These are phyloP conservation scores for Malus hybrid DNA, from an alignment of 331 rosid species.

Conservation along the genomic window DNA sequence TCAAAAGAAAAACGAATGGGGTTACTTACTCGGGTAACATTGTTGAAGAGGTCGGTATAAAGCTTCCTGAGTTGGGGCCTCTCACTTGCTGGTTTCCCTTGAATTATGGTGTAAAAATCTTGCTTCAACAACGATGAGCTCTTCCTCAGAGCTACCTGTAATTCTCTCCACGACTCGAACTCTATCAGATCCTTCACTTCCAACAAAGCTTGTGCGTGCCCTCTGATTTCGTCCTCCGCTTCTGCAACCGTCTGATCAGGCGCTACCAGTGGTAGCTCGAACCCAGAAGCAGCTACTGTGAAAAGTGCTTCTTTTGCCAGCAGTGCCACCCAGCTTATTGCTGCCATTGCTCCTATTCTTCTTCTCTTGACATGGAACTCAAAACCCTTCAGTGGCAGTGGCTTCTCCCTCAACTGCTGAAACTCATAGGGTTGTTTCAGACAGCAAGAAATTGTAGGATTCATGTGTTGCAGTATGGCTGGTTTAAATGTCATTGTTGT, in stretches of 20 bases:
- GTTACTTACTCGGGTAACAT: conserved; percentile 56
- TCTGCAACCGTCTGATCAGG: conserved; percentile 32
- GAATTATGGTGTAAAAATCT: conserved; percentile 59
- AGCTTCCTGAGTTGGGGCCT: conserved; percentile 63
- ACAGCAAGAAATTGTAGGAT: conserved; percentile 32
- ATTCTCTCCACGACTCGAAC: conserved; percentile 48
- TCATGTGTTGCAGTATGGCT: conserved; percentile 22
- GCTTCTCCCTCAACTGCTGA: conserved; percentile 1
- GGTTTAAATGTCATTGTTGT: conserved; percentile 10
- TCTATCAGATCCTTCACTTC: conserved; percentile 44
- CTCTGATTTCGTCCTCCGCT: conserved; percentile 37
- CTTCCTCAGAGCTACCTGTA: conserved; percentile 43
- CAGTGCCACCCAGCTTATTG: neutral
- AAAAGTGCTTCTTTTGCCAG: neutral
- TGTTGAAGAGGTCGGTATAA: conserved; percentile 61
- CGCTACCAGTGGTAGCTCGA: conserved; percentile 23
- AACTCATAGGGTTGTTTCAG: conserved; percentile 9
- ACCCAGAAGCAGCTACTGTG: conserved; percentile 22
- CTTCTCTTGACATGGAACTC: neutral
- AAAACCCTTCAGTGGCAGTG: neutral
- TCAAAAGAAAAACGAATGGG: neutral
- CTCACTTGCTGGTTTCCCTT: conserved; percentile 49
- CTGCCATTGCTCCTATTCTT: neutral
- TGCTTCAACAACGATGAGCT: conserved; percentile 46
- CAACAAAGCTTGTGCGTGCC: conserved; percentile 22